Base-by-base conservation (phyloP, 805 yeast genomes). In the Cyberlindnera mrakii region DNA sequence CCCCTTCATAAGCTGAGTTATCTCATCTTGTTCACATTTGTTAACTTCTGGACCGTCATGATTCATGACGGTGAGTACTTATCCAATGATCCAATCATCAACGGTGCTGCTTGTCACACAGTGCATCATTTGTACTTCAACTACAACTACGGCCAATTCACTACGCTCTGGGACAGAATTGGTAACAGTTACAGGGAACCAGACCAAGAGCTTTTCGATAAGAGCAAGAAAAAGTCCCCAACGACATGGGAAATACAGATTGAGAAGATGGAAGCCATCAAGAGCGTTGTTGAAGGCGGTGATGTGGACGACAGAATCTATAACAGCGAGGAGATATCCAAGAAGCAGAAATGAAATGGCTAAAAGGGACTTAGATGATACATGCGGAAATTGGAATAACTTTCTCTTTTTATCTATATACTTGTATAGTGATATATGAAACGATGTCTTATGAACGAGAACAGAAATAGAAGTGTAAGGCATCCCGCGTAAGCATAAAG, bases 101-200 rank as follows among this genome's bases (percentile, higher is more conserved):
- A 93, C 66, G 99, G 99, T 57, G 90, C 98, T 15, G 99, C 99
- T 6, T 91, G 98, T 66, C 99, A 93, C 70, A 90, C 99, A 1
- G 81, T 91, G 38, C 99, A 93, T 67, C 99, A 93, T 63, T 69
- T 93, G 55, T 93, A 93, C 69, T 93, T 93, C 79, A 91, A 91
- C 74, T 93, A 93, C 70, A 93, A 93, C 72, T 93, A 90, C 62
- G 99, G 99, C 33, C 99, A 93, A 69, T 93, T 91, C 71, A 90
- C 98, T 37, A 93, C 99, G 15, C 71, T 93, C 52, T 93, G 99
- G 99, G 99, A 93, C 65, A 82, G 99, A 68, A 68, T 93, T 45
- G 98, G 98, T 41, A 85, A 89, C 37, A 80, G 96, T 23, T 90
- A 93, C 68, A 84, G 98, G 67, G 77, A 80, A 55, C 99, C 99